These are phyloP conservation scores for Tetracladium setigerum DNA, from an alignment of 495 filamentous ascomycete species.

Conservation along the genomic window DNA sequence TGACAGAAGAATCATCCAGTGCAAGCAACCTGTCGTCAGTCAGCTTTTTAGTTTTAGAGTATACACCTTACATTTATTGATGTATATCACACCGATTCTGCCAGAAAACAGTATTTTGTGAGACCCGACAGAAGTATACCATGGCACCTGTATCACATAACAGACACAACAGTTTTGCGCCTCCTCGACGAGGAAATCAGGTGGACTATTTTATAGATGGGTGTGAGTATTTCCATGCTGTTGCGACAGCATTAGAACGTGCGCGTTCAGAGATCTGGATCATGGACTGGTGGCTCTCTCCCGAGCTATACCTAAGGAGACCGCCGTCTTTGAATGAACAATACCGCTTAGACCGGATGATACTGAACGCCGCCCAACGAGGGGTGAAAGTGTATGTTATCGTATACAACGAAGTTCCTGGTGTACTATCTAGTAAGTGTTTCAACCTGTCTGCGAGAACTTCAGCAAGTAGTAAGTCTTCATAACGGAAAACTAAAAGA, in stretches of 20 bases:
- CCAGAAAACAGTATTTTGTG: no score
- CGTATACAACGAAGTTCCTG: conserved; percentile 90
- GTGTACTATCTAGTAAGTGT: conserved; percentile 81
- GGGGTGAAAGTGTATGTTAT: conserved; percentile 81
- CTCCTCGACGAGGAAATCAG: conserved; percentile 67
- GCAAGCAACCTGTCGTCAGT: no score
- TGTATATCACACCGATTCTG: no score
- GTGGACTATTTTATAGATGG: conserved; percentile 91
- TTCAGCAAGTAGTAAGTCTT: not conserved
- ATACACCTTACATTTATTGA: no score
- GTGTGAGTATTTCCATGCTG: conserved; percentile 82
- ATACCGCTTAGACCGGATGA: conserved; percentile 82
- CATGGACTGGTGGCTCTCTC: no score
- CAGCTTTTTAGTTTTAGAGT: no score
- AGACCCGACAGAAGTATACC: conserved; percentile 23
- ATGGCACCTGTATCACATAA: conserved; percentile 34
- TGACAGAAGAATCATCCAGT: no score
- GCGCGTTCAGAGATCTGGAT: conserved; percentile 82
- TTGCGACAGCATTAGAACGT: conserved; percentile 71
- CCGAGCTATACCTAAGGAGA: conserved; percentile 81
- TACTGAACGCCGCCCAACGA: conserved; percentile 73
- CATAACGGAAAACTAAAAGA: not conserved
- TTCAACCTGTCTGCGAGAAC: not conserved
- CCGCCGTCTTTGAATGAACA: conserved; percentile 73
- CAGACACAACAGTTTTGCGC: conserved; percentile 74